Evolutionary conservation across 768 basidiomycete genomes (phyloP).

Genomic region (Psilocybe sp.): DNA sequence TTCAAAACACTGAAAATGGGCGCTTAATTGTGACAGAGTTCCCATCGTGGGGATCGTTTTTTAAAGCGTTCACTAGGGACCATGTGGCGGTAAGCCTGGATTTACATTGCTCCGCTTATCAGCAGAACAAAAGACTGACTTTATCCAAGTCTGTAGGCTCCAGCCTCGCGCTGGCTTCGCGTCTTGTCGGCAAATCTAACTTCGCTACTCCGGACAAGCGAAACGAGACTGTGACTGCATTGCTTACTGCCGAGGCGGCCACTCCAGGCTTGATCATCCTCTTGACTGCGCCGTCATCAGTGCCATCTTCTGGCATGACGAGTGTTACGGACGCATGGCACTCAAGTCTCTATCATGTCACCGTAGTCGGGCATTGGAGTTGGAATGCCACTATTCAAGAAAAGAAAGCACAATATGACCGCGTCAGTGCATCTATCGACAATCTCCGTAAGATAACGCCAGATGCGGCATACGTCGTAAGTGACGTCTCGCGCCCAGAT

Average conservation of each 20-base stretch:
- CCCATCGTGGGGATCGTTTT: conserved; percentile 39
- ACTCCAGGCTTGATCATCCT: conserved; percentile 41
- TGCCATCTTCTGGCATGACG: conserved; percentile 29
- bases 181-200: conserved; percentile 37
- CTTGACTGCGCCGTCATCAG: conserved; percentile 36
- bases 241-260: conserved; percentile 30
- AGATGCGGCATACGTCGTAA: conserved; percentile 42
- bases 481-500: conserved; percentile 10
- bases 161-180: conserved; percentile 40
- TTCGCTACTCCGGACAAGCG: conserved; percentile 30
- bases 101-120: background rate
- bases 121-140: background rate
- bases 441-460: conserved; percentile 39
- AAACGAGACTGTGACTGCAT: conserved; percentile 30
- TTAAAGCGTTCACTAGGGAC: conserved; percentile 31
- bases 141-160: conserved; percentile 31
- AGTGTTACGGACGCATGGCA: conserved; percentile 46
- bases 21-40: conserved; percentile 34
- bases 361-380: conserved; percentile 39
- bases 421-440: conserved; percentile 35
- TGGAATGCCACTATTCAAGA: conserved; percentile 41
- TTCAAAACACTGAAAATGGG: conserved; percentile 23
- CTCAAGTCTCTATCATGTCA: conserved; percentile 43
- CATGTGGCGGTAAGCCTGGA: conserved; percentile 34
- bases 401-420: conserved; percentile 28